Conservation (phyloP, 441 rosid species). For the Brassica hybrid region DNA sequence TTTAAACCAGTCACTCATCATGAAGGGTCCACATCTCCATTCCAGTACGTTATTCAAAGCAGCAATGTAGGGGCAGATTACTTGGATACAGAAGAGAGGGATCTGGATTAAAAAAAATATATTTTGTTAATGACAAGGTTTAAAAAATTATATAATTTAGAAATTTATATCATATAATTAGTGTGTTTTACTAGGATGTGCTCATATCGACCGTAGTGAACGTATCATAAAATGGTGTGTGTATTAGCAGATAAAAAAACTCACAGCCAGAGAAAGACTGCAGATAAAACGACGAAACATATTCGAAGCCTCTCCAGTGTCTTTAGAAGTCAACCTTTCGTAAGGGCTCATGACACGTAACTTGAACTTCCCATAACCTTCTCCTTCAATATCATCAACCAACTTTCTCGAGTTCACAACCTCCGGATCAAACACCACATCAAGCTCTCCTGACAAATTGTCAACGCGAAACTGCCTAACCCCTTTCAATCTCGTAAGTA, state of each 20-base stretch:
- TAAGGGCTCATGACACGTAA: slow-evolving; percentile 81
- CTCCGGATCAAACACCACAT: slow-evolving; percentile 91
- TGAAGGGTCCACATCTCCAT: slow-evolving; percentile 95
- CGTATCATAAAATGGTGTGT: slow-evolving; percentile 5
- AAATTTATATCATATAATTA: background rate
- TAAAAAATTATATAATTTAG: background rate
- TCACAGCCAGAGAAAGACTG: slow-evolving; percentile 88
- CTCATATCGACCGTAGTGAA: background rate
- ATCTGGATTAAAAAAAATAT: slow-evolving; percentile 58
- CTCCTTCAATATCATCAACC: slow-evolving; percentile 83
- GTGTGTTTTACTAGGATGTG: too few species aligned
- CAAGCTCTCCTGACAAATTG: slow-evolving; percentile 66
- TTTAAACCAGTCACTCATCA: slow-evolving; percentile 94
- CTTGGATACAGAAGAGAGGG: slow-evolving; percentile 88
- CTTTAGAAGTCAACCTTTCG: slow-evolving; percentile 86
- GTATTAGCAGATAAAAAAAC: slow-evolving; percentile 41
- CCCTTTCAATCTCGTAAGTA: slow-evolving; percentile 64
- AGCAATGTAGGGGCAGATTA: slow-evolving; percentile 90
- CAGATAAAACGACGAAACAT: slow-evolving; percentile 86
- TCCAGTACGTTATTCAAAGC: slow-evolving; percentile 66
- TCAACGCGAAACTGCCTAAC: slow-evolving; percentile 79
- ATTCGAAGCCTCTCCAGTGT: slow-evolving; percentile 68
- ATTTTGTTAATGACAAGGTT: background rate
- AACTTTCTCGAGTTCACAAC: slow-evolving; percentile 77
- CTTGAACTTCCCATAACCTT: slow-evolving; percentile 70